Base-by-base conservation (phyloP, 805 yeast species). In the Wickerhamomyces rabaulensis region DNA sequence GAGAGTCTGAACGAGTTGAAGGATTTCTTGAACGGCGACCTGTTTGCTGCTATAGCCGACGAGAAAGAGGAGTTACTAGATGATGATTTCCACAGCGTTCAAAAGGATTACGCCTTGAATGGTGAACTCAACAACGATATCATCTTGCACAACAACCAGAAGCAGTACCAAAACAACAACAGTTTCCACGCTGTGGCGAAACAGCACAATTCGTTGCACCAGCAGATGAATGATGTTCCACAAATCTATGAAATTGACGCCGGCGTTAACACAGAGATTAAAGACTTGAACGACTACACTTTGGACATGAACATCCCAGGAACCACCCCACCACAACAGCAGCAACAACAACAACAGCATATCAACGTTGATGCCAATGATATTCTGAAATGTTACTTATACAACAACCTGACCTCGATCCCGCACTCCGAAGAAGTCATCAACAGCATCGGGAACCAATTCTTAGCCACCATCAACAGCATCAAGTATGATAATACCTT, bases 381-480 rank as follows among this genome's bases (percentile, higher is more conserved):
- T 8, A 41, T 47, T 4, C 25, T 47, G 22, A 47, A 39, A 40
- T 47, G 41, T 40, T 47, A 47, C 29, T 29, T 49, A 1, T 49
- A 49, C 39, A 46, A 49, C 15, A 45, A 46, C n/a, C 23, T 49
- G 16, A 43, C 48, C 15, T 37, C 44, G 23, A 46, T 46, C 22
- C 50, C 49, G 15, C 39, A 40, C 8, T 27, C 45, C 17, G 23
- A 38, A 17, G 37, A 47, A n/a, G 45, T 49, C 17, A 49, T 49
- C 25, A 49, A 49, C 23, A 43, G 41, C 3, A 49, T 49, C 9
- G 52, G 50, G 5, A 45, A 43, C 20, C 44, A 41, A 23, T 49
- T 48, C 8, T 41, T 46, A 17, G 12, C 46, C 2, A 40, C 48
- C 25, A 46, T 49, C 40, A 49, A 49, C 25, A 43, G 47, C 36